phyloP scores from a whole-genome alignment of 306 rosid species.

The Phaseolus lunatus region DNA sequence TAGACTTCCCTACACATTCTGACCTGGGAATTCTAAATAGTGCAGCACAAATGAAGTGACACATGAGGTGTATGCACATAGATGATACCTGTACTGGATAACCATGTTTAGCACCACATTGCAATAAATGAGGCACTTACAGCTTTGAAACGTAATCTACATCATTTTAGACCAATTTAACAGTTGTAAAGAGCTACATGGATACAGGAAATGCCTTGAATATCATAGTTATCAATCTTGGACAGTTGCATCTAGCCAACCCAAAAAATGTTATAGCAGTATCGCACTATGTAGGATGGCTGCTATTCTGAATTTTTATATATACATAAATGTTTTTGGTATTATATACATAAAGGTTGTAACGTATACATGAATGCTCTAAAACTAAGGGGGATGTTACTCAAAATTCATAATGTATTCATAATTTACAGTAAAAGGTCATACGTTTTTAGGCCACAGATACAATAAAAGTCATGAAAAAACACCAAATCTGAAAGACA shows the following conservation, averaged over 20 bases:
- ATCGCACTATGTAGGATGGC: neutral
- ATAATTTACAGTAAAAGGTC: neutral
- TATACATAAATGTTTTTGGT: neutral
- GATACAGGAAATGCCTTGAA: constrained; percentile 7
- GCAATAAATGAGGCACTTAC: constrained; percentile 19
- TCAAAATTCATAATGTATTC: neutral
- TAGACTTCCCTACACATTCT: neutral
- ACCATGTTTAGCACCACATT: constrained; percentile 28
- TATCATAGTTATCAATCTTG: neutral
- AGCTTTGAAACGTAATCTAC: constrained; percentile 11
- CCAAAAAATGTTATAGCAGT: neutral
- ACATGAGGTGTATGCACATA: constrained; percentile 12
- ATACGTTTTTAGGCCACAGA: too few species aligned
- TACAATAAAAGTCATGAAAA: too few species aligned
- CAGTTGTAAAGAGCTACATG: constrained; percentile 18
- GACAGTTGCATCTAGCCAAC: neutral
- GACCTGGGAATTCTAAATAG: neutral
- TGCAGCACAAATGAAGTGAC: neutral
- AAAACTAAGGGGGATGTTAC: too few species aligned
- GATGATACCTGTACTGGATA: neutral
- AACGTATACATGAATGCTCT: too few species aligned
- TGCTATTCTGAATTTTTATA: neutral
- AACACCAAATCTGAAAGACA: neutral
- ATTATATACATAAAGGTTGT: too few species aligned
- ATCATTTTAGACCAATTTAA: constrained; percentile 25